Base-by-base conservation (phyloP, 176 grass and related monocot genomes). In the Carex kokanica region DNA sequence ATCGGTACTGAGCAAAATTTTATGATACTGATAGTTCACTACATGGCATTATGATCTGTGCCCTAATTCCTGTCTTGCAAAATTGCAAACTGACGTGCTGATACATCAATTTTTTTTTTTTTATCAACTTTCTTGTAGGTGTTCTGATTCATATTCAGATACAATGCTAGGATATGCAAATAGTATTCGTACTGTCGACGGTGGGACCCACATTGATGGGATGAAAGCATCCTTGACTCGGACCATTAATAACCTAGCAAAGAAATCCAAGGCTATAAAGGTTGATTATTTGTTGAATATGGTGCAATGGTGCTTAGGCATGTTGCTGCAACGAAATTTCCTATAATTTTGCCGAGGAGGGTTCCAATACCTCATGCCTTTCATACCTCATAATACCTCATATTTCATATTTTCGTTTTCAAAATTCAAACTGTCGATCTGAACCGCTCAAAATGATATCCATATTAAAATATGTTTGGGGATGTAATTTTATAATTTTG, bases 181-280 rank as follows among this genome's bases (percentile, higher is more conserved):
- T 70, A 98, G 96, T 78, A 98, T 98, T 83, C 96, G 96, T 24
- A 98, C 96, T 67, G 82, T 98, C 81, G 96, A 98, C 85, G 96
- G 96, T 71, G 96, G 96, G 63, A 95, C 96, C 84, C 96, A 98
- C 88, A 98, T 98, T 79, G 96, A 98, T 75, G 96, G 96, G 23
- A 78, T 95, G 77, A 98, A 93, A 87, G 80, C 86, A 66, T 98
- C 96, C 24, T 83, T 98, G 83, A 98, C 96, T 78, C 91, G 91
- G 90, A 98, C 89, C 67, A 88, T 98, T 77, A 98, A 98, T 84
- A 98, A 87, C 70, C 60, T 98, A 45, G 89, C 77, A 8, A 98
- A 98, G 83, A 98, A 98, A 57, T 98, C 89, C 23, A 98, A 95
- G 69, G 56, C 10, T 83, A 54, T 95, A 34, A 98, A 98, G 96